Evolutionary conservation across 2,329 filamentous ascomycete genomes (phyloP), one percentile per base, ranked within the genome.

Genomic region (Penicillium oxalicum): DNA sequence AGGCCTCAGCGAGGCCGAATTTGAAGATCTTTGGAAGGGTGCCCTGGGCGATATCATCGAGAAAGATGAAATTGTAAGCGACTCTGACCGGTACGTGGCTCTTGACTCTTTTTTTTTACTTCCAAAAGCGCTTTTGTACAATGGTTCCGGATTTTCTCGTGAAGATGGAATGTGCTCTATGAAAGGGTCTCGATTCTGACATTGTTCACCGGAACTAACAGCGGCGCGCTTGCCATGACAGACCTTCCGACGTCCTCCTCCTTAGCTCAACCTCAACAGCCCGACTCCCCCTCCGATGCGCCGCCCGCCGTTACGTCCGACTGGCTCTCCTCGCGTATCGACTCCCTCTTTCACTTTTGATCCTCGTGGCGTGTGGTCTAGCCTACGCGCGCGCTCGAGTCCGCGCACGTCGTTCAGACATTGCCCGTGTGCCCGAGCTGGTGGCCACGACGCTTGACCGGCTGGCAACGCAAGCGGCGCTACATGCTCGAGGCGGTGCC

Each of bases 201-300:
- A 75, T 54, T 70, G 70, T 70, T 59, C 61, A 60, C 57, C 56
- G 61, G 63, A 74, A 95, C 90, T 95, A 90, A 95, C 82, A 95
- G 90, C 84, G 80, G 77, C 77, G 75, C 80, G 75, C 72, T 80
- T 76, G 74, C 80, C 68, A 76, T 84, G 74, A 82, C 82, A 91
- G 88, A 88, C 75, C 79, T 76, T 77, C 80, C 79, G 73, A 72
- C 74, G 70, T 75, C 77, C 72, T 83, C 76, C 74, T 74, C 70
- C 81, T 96, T 78, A 81, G 83, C 72, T 91, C 87, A 74, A 86
- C 81, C 77, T 94, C 88, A 77, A 87, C 95, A 84, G 87, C 91
- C 80, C 81, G 86, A 71, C 79, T 97, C 86, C 81, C 91, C 75
- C 77, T 96, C 86, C 68, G 74, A 75, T 68, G 73, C 59, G 66